These are phyloP conservation scores for Yamadazyma scolyti DNA, from an alignment of 805 yeast genomes.

Conservation along the genomic window DNA sequence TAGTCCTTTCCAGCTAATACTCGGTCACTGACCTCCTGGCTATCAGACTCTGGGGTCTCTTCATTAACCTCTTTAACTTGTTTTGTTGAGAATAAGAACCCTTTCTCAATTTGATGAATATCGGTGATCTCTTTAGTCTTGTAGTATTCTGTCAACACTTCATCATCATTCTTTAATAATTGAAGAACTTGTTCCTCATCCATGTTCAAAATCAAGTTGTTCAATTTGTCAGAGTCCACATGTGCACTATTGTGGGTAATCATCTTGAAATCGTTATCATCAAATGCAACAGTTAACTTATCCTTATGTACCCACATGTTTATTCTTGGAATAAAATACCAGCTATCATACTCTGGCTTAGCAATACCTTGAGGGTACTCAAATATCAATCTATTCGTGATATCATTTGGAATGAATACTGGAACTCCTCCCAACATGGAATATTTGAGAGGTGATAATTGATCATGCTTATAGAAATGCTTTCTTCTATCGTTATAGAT, in stretches of 20 bases:
- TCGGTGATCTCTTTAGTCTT: slow-evolving; percentile 22
- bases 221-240: slow-evolving; percentile 8
- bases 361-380: slow-evolving; percentile 20
- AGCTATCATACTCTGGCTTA: slow-evolving; percentile 16
- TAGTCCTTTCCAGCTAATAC: slow-evolving; percentile 5
- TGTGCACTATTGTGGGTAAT: slow-evolving; percentile 1
- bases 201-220: slow-evolving; percentile 16
- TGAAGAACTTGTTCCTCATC: slow-evolving; percentile 19
- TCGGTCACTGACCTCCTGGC: slow-evolving; percentile 4
- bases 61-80: neutral
- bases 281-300: slow-evolving; percentile 9
- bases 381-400: slow-evolving; percentile 17
- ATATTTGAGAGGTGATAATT: slow-evolving; percentile 51
- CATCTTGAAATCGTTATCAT: slow-evolving; percentile 10
- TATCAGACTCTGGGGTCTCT: neutral
- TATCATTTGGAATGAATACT: slow-evolving; percentile 22
- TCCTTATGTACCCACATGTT: slow-evolving; percentile 13
- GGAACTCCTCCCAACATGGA: slow-evolving; percentile 55
- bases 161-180: slow-evolving; percentile 19
- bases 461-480: slow-evolving; percentile 50
- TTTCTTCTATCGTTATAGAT: slow-evolving; percentile 52
- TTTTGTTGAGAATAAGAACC: slow-evolving; percentile 7
- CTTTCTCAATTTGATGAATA: slow-evolving; percentile 20
- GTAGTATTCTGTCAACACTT: slow-evolving; percentile 22
- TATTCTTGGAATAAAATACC: slow-evolving; percentile 19